phyloP scores from a whole-genome alignment of 2,329 filamentous ascomycete genomes.

The Colletotrichum lupini region DNA sequence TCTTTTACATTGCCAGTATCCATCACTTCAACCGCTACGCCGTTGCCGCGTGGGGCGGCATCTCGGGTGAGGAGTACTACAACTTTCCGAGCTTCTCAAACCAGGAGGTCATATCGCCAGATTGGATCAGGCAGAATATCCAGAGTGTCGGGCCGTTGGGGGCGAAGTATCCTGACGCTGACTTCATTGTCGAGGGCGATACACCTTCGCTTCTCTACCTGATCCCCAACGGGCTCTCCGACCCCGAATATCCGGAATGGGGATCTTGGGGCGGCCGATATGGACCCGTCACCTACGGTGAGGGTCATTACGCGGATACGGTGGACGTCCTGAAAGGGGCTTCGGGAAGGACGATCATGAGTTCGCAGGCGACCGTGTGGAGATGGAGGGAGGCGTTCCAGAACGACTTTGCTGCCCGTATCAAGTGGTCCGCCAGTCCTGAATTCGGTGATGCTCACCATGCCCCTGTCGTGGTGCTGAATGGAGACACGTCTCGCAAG shows the following conservation, averaged over 20 bases:
- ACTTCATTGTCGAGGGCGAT: constrained; percentile 61
- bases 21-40: constrained; percentile 63
- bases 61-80: constrained; percentile 59
- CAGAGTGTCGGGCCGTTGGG: constrained; percentile 57
- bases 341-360: constrained; percentile 44
- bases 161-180: constrained; percentile 50
- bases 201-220: constrained; percentile 54
- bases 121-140: constrained; percentile 59
- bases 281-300: constrained; percentile 26
- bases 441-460: constrained; percentile 27
- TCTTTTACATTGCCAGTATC: constrained; percentile 61
- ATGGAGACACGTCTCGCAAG: constrained; percentile 35
- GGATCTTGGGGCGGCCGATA: constrained; percentile 57
- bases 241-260: constrained; percentile 50
- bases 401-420: constrained; percentile 48
- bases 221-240: constrained; percentile 53
- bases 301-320: constrained; percentile 44
- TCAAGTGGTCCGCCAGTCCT: constrained; percentile 31
- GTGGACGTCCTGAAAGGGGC: constrained; percentile 47
- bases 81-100: constrained; percentile 60
- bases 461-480: constrained; percentile 37
- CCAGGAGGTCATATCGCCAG: constrained; percentile 51
- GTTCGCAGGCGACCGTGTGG: constrained; percentile 62
- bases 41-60: constrained; percentile 60
- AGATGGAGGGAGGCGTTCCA: constrained; percentile 64